Conservation (phyloP, 768 basidiomycete genomes). For the Tulasnella sp. region DNA sequence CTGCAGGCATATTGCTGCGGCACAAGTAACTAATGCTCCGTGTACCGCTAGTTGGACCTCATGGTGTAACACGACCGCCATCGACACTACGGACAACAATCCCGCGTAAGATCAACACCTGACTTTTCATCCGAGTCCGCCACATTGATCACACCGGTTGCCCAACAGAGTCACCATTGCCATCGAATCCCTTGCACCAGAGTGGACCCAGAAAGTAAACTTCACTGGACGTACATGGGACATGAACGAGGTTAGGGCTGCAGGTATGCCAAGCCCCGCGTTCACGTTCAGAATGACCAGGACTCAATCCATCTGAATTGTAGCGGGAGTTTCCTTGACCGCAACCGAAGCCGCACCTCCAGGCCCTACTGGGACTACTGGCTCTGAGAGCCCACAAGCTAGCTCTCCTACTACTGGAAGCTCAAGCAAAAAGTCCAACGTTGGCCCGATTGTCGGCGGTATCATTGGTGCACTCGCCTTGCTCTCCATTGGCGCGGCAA, state of each 20-base stretch:
- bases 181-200: neutral
- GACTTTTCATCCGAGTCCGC: neutral
- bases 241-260: neutral
- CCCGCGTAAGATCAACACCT: neutral
- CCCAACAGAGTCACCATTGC: neutral
- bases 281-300: neutral
- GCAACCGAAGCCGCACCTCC: neutral
- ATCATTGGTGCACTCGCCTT: conserved; percentile 20
- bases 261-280: neutral
- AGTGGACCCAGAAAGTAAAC: neutral
- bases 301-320: neutral
- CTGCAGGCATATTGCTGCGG: neutral
- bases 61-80: neutral
- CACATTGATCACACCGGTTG: neutral
- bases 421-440: conserved; percentile 1
- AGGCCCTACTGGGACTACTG: neutral
- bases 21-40: neutral
- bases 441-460: conserved; percentile 25
- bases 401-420: neutral
- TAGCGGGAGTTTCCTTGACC: neutral
- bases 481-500: neutral
- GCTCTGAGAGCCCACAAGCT: neutral
- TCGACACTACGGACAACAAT: neutral
- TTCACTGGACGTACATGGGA: neutral
- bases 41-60: neutral